Conservation (phyloP, 106 monocot species). For the Phalaenopsis aphrodite region DNA sequence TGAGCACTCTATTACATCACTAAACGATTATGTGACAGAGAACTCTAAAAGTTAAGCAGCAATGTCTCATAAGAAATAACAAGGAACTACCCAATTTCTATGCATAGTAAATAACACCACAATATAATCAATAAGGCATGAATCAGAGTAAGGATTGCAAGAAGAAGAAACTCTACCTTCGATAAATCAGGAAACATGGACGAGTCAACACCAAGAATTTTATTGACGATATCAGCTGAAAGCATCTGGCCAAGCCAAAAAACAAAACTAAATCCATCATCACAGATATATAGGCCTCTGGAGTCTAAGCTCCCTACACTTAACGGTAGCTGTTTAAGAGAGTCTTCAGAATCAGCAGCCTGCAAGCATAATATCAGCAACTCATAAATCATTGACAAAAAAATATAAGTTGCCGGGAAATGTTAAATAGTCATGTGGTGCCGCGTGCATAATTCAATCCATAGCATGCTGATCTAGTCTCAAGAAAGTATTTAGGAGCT, state of each 20-base stretch:
- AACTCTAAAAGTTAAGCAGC: background rate
- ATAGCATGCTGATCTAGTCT: background rate
- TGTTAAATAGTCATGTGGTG: background rate
- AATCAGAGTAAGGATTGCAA: background rate
- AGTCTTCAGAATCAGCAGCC: constrained; percentile 30
- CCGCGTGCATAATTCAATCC: background rate
- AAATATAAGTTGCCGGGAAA: background rate
- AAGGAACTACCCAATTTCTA: background rate
- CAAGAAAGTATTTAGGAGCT: background rate
- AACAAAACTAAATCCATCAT: constrained; percentile 78
- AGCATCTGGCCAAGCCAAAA: constrained; percentile 88
- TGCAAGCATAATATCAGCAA: constrained; percentile 22
- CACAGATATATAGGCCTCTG: constrained; percentile 58
- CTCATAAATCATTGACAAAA: background rate
- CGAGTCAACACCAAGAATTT: constrained; percentile 47
- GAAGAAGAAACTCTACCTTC: constrained; percentile 31
- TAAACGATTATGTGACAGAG: background rate
- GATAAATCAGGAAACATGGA: constrained; percentile 62
- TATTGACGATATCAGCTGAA: constrained; percentile 34
- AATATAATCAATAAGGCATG: background rate
- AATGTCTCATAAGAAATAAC: background rate
- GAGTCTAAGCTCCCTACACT: constrained; percentile 62
- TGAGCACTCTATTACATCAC: background rate
- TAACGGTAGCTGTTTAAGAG: constrained; percentile 39
- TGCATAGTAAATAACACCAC: background rate